These are phyloP conservation scores for Poterioochromonas sp. DNA, from an alignment of 352 stramenopile species.

Conservation along the genomic window DNA sequence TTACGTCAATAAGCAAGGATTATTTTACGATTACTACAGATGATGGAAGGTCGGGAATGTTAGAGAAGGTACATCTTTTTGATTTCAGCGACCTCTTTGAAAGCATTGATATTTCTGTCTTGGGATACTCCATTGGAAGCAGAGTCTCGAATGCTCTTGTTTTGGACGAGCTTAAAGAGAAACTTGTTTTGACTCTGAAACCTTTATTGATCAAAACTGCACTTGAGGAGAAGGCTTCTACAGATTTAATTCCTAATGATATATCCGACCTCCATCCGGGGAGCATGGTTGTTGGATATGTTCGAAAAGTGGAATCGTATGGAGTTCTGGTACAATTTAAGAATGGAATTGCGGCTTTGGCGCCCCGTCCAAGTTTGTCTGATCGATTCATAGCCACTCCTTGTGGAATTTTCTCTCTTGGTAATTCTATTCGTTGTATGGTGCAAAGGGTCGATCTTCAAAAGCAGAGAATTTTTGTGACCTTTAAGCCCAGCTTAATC, in stretches of 20 bases:
- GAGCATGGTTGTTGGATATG: background rate
- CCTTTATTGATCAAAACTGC: background rate
- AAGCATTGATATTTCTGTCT: too few species aligned
- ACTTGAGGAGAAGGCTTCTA: background rate
- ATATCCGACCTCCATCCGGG: background rate
- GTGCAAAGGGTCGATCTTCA: slow-evolving; percentile 20
- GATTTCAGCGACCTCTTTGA: too few species aligned
- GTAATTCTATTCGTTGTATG: slow-evolving; percentile 39
- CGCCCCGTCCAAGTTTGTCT: slow-evolving; percentile 35
- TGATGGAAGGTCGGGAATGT: too few species aligned
- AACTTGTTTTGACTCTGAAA: background rate
- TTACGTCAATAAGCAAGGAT: too few species aligned
- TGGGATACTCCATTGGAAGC: background rate
- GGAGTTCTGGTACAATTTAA: slow-evolving; percentile 34
- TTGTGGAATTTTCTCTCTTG: slow-evolving; percentile 39
- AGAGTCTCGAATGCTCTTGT: background rate
- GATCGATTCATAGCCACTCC: slow-evolving; percentile 39
- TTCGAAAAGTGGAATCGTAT: slow-evolving; percentile 30
- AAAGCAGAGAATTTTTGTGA: background rate
- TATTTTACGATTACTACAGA: too few species aligned
- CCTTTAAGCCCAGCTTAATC: background rate
- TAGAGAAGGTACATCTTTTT: too few species aligned
- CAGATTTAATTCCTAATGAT: background rate
- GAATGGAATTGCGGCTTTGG: slow-evolving; percentile 34
- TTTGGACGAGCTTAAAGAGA: background rate